Conservation (phyloP, 768 basidiomycete genomes). For the Podaxis sp. region DNA sequence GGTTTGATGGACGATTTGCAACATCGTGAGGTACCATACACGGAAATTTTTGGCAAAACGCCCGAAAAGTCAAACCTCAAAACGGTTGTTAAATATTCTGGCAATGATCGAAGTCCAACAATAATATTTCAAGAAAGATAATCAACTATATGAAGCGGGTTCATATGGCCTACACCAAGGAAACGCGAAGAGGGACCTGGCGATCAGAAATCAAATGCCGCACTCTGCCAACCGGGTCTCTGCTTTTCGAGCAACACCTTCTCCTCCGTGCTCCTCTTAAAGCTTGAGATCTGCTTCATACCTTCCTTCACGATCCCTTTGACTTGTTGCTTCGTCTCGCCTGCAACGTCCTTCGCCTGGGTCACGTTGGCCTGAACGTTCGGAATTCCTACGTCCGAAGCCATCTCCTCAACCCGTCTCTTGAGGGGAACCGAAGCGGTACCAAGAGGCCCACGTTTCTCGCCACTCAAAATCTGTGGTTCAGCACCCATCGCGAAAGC, state of each 20-base stretch:
- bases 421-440: conserved; percentile 43
- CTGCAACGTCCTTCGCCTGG: conserved; percentile 25
- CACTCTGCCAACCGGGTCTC: conserved; percentile 47
- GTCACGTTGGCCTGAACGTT: conserved; percentile 23
- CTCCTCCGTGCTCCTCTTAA: conserved; percentile 41
- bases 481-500: conserved; percentile 69
- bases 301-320: conserved; percentile 34
- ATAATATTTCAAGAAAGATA: too few relatives aligned
- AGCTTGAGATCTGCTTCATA: conserved; percentile 36
- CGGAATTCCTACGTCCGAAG: conserved; percentile 30
- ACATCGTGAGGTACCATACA: too few relatives aligned
- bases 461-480: conserved; percentile 68
- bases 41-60: too few relatives aligned
- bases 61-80: too few relatives aligned
- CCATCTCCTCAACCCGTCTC: conserved; percentile 34
- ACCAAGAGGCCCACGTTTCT: conserved; percentile 68
- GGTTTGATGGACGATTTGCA: too few relatives aligned
- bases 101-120: too few relatives aligned
- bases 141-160: too few relatives aligned
- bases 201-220: conserved; percentile 41
- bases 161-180: too few relatives aligned
- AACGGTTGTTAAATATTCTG: too few relatives aligned
- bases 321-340: conserved; percentile 25
- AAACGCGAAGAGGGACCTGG: too few relatives aligned
- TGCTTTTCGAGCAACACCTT: conserved; percentile 40